Percentiles rank a stretch among this genome's conserved stretches.
phyloP scores from a whole-genome alignment of 2,329 filamentous ascomycete species.

The Colletotrichum camelliae region DNA sequence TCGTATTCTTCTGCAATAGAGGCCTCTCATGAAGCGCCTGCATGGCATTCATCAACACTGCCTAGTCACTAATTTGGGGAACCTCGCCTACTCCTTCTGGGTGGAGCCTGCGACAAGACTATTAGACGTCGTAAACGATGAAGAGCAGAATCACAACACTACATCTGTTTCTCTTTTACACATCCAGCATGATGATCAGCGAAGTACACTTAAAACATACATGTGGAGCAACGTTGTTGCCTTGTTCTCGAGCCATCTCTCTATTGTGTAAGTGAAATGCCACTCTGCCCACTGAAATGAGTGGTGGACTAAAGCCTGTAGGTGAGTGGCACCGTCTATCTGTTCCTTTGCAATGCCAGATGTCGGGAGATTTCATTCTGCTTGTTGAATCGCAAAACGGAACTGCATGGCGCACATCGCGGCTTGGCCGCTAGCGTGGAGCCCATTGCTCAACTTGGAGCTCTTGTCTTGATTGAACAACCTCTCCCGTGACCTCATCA shows the following conservation, averaged over 20 bases:
- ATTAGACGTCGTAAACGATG: too few species aligned
- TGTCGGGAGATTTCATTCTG: accelerated
- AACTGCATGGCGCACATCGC: accelerated
- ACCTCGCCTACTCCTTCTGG: not conserved
- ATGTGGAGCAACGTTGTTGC: not conserved
- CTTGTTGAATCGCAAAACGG: not conserved
- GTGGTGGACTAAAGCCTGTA: not conserved
- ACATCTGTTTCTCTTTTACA: too few species aligned
- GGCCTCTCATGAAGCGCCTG: accelerated
- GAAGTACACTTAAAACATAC: too few species aligned
- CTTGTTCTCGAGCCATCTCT: not conserved
- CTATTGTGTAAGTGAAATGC: not conserved
- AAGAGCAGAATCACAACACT: not conserved
- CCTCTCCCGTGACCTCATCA: not conserved
- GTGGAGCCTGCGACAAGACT: accelerated
- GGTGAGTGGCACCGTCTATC: not conserved
- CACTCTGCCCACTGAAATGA: not conserved
- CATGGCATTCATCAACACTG: not conserved
- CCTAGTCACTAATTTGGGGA: not conserved
- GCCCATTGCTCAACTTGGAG: not conserved
- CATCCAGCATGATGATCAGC: too few species aligned
- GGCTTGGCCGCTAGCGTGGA: not conserved
- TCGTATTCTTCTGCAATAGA: not conserved
- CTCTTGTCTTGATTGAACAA: not conserved
- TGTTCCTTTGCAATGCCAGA: not conserved